Conservation (phyloP, 768 basidiomycete genomes). For the Roridomyces roridus region DNA sequence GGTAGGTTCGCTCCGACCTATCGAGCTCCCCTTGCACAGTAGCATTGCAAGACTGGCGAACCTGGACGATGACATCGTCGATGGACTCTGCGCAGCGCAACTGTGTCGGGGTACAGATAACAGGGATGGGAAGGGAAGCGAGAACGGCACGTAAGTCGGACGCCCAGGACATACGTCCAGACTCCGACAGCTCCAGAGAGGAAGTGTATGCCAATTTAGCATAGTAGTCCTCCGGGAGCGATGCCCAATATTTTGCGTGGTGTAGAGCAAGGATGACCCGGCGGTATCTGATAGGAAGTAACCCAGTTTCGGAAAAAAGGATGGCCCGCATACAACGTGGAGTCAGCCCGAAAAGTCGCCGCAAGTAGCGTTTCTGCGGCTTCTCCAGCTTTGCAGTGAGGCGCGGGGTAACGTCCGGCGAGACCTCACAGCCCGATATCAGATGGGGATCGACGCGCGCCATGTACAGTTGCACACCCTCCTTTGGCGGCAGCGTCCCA, state of each 20-base stretch:
- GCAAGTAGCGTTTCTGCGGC: slow-evolving; percentile 27
- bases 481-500: slow-evolving; percentile 24
- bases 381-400: slow-evolving; percentile 15
- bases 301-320: slow-evolving; percentile 33
- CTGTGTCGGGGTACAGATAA: neutral
- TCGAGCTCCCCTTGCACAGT: neutral
- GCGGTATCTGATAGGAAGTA: slow-evolving; percentile 29
- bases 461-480: too few species aligned
- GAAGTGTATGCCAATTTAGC: neutral
- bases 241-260: slow-evolving; percentile 21
- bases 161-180: neutral
- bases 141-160: neutral
- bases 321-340: slow-evolving; percentile 13
- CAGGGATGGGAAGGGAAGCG: neutral
- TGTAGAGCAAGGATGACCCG: slow-evolving; percentile 25
- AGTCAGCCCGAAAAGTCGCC: slow-evolving; percentile 27
- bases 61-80: neutral
- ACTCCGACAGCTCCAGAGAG: neutral
- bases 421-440: slow-evolving; percentile 28
- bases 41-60: neutral
- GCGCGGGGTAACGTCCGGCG: slow-evolving; percentile 12
- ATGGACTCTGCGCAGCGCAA: neutral
- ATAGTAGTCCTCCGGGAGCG: neutral
- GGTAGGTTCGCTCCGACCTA: neutral
- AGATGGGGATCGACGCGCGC: too few species aligned